Evolutionary conservation across 2,329 filamentous ascomycete species (phyloP), one percentile per base, ranked within the genome.

Genomic region (Byssoonygena ceratinophila): DNA sequence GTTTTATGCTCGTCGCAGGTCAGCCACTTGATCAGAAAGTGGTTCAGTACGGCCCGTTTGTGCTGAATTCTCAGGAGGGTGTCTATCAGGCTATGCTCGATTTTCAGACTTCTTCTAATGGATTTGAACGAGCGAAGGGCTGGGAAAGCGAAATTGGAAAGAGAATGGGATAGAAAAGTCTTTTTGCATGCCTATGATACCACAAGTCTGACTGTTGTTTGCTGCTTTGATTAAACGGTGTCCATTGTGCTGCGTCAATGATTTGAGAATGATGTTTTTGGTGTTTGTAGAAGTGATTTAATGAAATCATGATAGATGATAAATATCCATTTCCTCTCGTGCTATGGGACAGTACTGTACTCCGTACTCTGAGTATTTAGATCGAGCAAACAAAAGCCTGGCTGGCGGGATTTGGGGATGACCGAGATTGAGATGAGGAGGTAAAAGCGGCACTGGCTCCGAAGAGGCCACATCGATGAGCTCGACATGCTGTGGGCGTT

Each of bases 121-220:
- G 87, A 3, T 92, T 92, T 60, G 87, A 92, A 72, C 76, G 85
- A 57, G 85, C 85, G 1, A 76, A 80, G 58, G 79, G 81, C 27
- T 95, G 89, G 88, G 71, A 83, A 68, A 89, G 85, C 64, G 84
- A 94, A 71, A 94, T 95, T 76, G 87, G 86, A 34, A 89, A 88
- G 76, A 75, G 75, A 12, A 87, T 87, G 83, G 41, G 50, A 43
- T 52, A 55, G 46, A 52, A 18, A 16, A 1, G 7, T 31, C n/a
- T 37, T 47, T 49, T 49, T 4, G 3, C 3, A 34, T 27, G 14
- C 36, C 23, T 2, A 46, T 34, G 29, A 34, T 23, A 36, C 29
- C 39, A 41, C 6, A 5, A 5, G 5, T 20, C 4, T 40, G 37
- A 23, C 7, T 40, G 20, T 22, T 40, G 37, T 22, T 40, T 40